A percentile compares a stretch with the other conserved stretches of the same genome.
These are phyloP conservation scores for Ambrosia hybrid DNA, from an alignment of 140 eudicot genomes.

Conservation along the genomic window DNA sequence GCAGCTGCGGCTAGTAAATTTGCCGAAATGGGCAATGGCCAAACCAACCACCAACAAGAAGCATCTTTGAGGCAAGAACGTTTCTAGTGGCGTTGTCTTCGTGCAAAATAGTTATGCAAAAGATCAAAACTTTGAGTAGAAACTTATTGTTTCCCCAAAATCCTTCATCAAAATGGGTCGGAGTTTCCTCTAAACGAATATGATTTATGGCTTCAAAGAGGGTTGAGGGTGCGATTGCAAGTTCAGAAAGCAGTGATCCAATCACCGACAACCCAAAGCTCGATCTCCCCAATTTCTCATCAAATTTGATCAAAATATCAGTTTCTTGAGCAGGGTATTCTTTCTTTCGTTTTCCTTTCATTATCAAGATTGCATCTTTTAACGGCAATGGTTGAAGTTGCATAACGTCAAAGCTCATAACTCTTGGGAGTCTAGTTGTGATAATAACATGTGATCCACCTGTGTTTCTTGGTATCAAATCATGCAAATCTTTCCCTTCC, in stretches of 20 bases:
- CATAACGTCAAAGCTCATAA: slow-evolving; percentile 70
- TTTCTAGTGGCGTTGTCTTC: slow-evolving; percentile 49
- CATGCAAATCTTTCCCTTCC: slow-evolving; percentile 92
- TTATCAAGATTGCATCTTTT: slow-evolving; percentile 62
- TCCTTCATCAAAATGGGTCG: slow-evolving; percentile 45
- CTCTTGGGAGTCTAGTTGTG: slow-evolving; percentile 63
- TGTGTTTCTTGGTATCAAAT: slow-evolving; percentile 76
- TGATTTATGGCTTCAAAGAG: slow-evolving; percentile 70
- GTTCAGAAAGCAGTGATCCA: slow-evolving; percentile 69
- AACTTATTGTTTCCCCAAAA: slow-evolving; percentile 59
- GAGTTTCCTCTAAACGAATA: slow-evolving; percentile 45
- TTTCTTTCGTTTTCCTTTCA: slow-evolving; percentile 62
- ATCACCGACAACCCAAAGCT: slow-evolving; percentile 63
- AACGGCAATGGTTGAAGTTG: slow-evolving; percentile 67
- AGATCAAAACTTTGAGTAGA: slow-evolving; percentile 55
- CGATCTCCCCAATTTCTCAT: slow-evolving; percentile 69
- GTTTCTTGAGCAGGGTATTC: slow-evolving; percentile 58
- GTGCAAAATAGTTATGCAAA: slow-evolving; percentile 58
- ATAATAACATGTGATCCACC: slow-evolving; percentile 88
- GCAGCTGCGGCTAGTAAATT: slow-evolving; percentile 71
- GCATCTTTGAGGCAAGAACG: slow-evolving; percentile 62
- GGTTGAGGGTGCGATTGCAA: slow-evolving; percentile 59
- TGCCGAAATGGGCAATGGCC: slow-evolving; percentile 66
- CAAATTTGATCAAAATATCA: slow-evolving; percentile 57
- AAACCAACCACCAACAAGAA: slow-evolving; percentile 85